Evolutionary conservation across 2,329 filamentous ascomycete genomes (phyloP).

Genomic region (Paraphoma chrysanthemicola): DNA sequence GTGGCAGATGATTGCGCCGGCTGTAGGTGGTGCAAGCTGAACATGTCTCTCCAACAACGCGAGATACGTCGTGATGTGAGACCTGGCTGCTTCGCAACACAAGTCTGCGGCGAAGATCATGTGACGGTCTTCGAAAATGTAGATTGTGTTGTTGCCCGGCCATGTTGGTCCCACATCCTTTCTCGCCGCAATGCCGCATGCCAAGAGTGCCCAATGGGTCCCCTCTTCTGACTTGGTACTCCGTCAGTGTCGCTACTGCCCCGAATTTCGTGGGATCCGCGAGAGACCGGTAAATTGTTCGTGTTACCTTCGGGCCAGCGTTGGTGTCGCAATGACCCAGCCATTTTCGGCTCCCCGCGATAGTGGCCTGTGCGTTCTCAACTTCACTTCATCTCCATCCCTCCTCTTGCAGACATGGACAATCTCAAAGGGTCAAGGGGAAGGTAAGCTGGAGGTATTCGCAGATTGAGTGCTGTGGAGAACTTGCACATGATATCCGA

Average conservation of each 20-base stretch:
- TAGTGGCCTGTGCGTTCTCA: constrained; percentile 23
- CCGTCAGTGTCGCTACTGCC: constrained; percentile 1
- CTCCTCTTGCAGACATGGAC: constrained; percentile 10
- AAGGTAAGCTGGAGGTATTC: background rate
- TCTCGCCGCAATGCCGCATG: too few species aligned
- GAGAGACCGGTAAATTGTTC: constrained; percentile 15
- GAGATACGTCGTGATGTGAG: background rate
- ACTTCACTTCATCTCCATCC: constrained; percentile 27
- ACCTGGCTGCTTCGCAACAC: too few species aligned
- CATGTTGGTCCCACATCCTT: too few species aligned
- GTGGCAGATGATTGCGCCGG: background rate
- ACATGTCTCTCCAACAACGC: background rate
- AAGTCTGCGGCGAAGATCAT: background rate
- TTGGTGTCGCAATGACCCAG: constrained; percentile 26
- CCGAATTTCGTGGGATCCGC: constrained; percentile 23
- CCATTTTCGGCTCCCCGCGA: constrained; percentile 25
- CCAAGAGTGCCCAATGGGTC: constrained; percentile 20
- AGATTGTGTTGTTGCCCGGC: background rate
- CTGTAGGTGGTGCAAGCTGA: background rate
- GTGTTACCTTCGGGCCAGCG: constrained; percentile 28
- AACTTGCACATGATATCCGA: too few species aligned
- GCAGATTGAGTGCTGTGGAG: too few species aligned
- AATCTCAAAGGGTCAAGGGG: background rate
- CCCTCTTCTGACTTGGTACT: constrained; percentile 22
- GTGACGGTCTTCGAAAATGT: background rate